These are phyloP conservation scores for Aspergillus diversus DNA, from an alignment of 495 filamentous ascomycete species.

Conservation along the genomic window DNA sequence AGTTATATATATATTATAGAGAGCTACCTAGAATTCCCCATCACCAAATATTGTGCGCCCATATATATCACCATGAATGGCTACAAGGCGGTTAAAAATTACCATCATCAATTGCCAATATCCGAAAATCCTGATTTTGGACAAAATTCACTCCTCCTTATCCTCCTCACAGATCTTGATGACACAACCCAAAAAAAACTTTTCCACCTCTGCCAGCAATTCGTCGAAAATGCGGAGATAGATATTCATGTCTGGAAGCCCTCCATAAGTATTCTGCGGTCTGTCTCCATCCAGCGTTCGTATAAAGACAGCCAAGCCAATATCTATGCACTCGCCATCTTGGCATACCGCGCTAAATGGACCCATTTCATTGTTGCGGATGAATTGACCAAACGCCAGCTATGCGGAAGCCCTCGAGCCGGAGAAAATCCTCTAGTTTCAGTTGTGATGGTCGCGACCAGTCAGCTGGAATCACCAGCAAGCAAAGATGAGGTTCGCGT, in stretches of 20 bases:
- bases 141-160: too few relatives aligned
- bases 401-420: background rate
- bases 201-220: too few relatives aligned
- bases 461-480: background rate
- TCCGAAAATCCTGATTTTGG: too few relatives aligned
- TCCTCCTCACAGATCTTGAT: too few relatives aligned
- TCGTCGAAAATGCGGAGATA: too few relatives aligned
- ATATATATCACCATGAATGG: too few relatives aligned
- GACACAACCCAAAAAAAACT: too few relatives aligned
- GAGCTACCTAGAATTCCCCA: too few relatives aligned
- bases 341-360: conserved; percentile 10
- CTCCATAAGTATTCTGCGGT: background rate
- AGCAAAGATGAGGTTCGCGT: conserved; percentile 7
- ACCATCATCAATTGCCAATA: too few relatives aligned
- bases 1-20: too few relatives aligned
- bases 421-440: conserved; percentile 11
- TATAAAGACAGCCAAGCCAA: conserved; percentile 4
- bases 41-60: too few relatives aligned
- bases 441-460: conserved; percentile 7
- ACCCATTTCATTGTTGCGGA: conserved; percentile 10
- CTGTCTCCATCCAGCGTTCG: background rate
- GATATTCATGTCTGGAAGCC: background rate
- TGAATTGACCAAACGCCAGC: conserved; percentile 9
- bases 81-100: too few relatives aligned
- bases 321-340: conserved; percentile 10